Percentiles rank a stretch among this genome's conserved stretches.
phyloP scores from a whole-genome alignment of 2,329 filamentous ascomycete species.

The Cladosporium phlei region DNA sequence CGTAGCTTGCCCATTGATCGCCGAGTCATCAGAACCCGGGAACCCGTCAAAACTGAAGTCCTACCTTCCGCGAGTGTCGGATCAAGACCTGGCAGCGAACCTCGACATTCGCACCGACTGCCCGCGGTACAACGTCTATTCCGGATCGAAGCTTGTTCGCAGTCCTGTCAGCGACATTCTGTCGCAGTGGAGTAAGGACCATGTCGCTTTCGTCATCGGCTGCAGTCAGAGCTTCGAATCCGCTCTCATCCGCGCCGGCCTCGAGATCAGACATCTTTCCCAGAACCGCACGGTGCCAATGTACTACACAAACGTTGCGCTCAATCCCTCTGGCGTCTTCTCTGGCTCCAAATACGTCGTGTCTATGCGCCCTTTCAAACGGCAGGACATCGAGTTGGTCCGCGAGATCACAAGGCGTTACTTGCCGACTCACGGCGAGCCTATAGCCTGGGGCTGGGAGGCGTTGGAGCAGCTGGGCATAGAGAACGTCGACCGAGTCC shows the following conservation, averaged over 20 bases:
- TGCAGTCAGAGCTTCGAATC: slow-evolving; percentile 62
- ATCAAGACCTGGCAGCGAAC: slow-evolving; percentile 34
- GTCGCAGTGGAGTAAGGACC: slow-evolving; percentile 52
- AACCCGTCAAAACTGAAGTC: slow-evolving; percentile 39
- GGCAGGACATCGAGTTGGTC: slow-evolving; percentile 48
- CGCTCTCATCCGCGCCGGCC: slow-evolving; percentile 48
- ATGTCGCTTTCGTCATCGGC: slow-evolving; percentile 60
- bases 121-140: slow-evolving; percentile 56
- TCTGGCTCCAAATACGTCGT: slow-evolving; percentile 53
- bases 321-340: slow-evolving; percentile 57
- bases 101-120: slow-evolving; percentile 56
- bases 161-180: slow-evolving; percentile 42
- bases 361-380: slow-evolving; percentile 58
- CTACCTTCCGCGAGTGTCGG: slow-evolving; percentile 29
- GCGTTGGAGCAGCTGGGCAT: slow-evolving; percentile 51
- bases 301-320: slow-evolving; percentile 55
- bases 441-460: slow-evolving; percentile 62
- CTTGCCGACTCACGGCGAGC: slow-evolving; percentile 58
- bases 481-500: slow-evolving; percentile 45
- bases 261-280: slow-evolving; percentile 49
- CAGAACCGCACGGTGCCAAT: slow-evolving; percentile 54
- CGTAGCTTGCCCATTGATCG: slow-evolving; percentile 58
- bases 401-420: slow-evolving; percentile 53
- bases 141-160: slow-evolving; percentile 41
- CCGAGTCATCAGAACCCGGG: slow-evolving; percentile 46